These are phyloP conservation scores for Cryoendolithus antarcticus DNA, from an alignment of 2,329 filamentous ascomycete genomes.

Conservation along the genomic window DNA sequence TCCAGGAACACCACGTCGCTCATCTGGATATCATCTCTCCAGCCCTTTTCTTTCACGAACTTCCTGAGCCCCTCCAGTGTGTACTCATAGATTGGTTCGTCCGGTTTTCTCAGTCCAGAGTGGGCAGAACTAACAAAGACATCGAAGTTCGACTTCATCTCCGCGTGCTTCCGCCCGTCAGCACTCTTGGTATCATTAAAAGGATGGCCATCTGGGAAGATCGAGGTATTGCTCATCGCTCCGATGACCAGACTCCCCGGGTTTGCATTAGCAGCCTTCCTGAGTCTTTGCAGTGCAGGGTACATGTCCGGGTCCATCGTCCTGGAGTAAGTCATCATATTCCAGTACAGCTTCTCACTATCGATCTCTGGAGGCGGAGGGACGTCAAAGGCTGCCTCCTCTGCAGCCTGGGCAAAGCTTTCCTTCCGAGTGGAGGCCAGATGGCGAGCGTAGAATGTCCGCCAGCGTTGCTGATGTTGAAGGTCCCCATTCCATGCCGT, in stretches of 20 bases:
- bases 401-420: conserved; percentile 31
- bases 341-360: conserved; percentile 68
- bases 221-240: conserved; percentile 80
- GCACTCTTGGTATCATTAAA: conserved; percentile 41
- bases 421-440: conserved; percentile 14
- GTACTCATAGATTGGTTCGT: conserved; percentile 65
- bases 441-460: conserved; percentile 35
- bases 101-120: conserved; percentile 77
- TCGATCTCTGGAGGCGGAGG: conserved; percentile 63
- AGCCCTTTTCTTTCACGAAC: conserved; percentile 38
- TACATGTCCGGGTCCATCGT: conserved; percentile 76
- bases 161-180: conserved; percentile 27
- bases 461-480: conserved; percentile 54
- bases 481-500: conserved; percentile 63
- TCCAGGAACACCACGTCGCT: conserved; percentile 76
- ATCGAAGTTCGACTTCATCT: conserved; percentile 61
- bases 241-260: conserved; percentile 53
- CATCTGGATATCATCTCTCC: conserved; percentile 44
- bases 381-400: conserved; percentile 16
- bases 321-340: conserved; percentile 71
- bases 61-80: conserved; percentile 56
- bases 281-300: conserved; percentile 62
- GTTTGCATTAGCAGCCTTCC: conserved; percentile 22
- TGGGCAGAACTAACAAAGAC: conserved; percentile 81
- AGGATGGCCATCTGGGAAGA: conserved; percentile 64